phyloP scores from a whole-genome alignment of 2,329 filamentous ascomycete genomes.

The Plenodomus biglobosus region DNA sequence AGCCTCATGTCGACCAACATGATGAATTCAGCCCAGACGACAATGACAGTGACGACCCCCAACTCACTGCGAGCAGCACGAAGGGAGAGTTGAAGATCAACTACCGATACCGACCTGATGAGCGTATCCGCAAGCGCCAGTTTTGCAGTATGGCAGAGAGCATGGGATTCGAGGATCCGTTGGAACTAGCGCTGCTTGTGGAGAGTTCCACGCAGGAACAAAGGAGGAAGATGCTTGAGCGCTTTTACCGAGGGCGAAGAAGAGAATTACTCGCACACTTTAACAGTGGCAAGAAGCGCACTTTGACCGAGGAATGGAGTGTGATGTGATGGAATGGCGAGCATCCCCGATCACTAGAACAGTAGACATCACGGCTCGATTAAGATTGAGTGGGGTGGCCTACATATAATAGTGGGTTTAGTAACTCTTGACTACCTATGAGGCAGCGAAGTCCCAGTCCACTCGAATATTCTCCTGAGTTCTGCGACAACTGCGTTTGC shows the following conservation, averaged over 20 bases:
- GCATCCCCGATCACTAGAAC: too few species aligned
- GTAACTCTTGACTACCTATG: too few species aligned
- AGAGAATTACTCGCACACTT: constrained; percentile 41
- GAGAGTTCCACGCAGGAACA: constrained; percentile 88
- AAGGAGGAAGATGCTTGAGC: constrained; percentile 73
- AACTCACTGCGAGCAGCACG: constrained; percentile 10
- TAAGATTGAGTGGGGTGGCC: too few species aligned
- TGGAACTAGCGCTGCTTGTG: constrained; percentile 85
- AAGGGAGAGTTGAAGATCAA: constrained; percentile 48
- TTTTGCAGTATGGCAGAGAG: constrained; percentile 87
- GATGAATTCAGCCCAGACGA: constrained; percentile 23
- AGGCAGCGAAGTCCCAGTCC: too few species aligned
- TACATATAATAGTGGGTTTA: too few species aligned
- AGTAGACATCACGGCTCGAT: too few species aligned
- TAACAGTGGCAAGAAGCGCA: not conserved
- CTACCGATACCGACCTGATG: constrained; percentile 71
- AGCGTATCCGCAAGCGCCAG: constrained; percentile 73
- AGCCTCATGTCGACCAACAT: constrained; percentile 3
- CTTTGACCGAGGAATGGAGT: not conserved
- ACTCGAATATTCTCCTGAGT: too few species aligned
- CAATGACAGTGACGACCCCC: constrained; percentile 19
- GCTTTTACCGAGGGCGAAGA: constrained; percentile 73
- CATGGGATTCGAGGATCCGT: constrained; percentile 74
- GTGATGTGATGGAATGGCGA: not conserved
- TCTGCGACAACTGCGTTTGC: not conserved